Conservation (phyloP, 2,329 filamentous ascomycete species). For the Ophiocordyceps sinensis region DNA sequence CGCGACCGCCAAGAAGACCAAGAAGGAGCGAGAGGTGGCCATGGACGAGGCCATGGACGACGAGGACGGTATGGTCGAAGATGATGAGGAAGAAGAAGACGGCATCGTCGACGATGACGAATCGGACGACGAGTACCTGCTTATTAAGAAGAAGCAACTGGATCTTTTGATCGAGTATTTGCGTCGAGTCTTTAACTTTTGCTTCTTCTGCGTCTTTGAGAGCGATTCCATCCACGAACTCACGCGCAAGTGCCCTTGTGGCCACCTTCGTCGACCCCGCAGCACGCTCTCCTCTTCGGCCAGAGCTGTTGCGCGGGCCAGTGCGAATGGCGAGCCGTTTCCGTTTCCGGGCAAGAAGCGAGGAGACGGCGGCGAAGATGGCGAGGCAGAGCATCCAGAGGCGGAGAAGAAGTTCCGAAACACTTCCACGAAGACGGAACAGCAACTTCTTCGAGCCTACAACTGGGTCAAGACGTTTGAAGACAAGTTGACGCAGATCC, state of each 20-base stretch:
- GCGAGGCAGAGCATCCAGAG: slow-evolving; percentile 29
- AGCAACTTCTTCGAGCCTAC: slow-evolving; percentile 85
- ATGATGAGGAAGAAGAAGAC: slow-evolving; percentile 74
- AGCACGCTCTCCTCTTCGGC: slow-evolving; percentile 72
- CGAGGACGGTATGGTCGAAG: slow-evolving; percentile 50
- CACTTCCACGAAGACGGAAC: slow-evolving; percentile 62
- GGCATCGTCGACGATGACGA: slow-evolving; percentile 72
- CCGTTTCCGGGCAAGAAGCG: slow-evolving; percentile 76
- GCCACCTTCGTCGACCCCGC: slow-evolving; percentile 85
- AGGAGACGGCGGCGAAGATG: slow-evolving; percentile 47
- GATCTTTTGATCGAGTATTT: slow-evolving; percentile 94
- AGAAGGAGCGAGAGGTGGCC: slow-evolving; percentile 44
- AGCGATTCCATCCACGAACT: slow-evolving; percentile 95
- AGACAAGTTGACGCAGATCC: slow-evolving; percentile 83
- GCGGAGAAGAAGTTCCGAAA: slow-evolving; percentile 62
- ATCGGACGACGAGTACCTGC: slow-evolving; percentile 74
- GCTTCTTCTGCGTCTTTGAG: slow-evolving; percentile 99
- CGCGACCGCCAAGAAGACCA: slow-evolving; percentile 40
- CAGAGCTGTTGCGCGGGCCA: slow-evolving; percentile 74
- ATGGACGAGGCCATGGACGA: slow-evolving; percentile 50
- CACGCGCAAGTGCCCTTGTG: slow-evolving; percentile 87
- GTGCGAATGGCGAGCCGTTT: slow-evolving; percentile 68
- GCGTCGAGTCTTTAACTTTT: slow-evolving; percentile 94
- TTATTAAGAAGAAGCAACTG: slow-evolving; percentile 91
- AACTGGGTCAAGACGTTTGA: slow-evolving; percentile 99